These are phyloP conservation scores for Pisolithus albus DNA, from an alignment of 768 basidiomycete species.

Conservation along the genomic window DNA sequence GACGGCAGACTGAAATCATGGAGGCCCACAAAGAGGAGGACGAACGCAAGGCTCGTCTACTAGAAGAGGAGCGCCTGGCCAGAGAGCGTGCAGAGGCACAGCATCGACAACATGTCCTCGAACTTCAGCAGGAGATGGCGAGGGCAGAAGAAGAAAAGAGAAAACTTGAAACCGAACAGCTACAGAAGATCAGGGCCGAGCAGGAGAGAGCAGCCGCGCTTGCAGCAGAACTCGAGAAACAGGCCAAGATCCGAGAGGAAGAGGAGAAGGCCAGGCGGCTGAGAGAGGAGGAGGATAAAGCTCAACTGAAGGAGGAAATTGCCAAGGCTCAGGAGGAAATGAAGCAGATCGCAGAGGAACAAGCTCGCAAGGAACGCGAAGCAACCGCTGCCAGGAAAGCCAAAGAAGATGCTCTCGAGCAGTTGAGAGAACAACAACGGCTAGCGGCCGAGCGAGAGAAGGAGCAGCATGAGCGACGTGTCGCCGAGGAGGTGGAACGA, in stretches of 20 bases:
- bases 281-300: constrained; percentile 24
- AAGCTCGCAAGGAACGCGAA: constrained; percentile 21
- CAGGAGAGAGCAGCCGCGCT: constrained; percentile 25
- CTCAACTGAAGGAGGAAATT: constrained; percentile 24
- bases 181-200: constrained; percentile 19
- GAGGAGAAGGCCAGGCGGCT: constrained; percentile 17
- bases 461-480: constrained; percentile 17
- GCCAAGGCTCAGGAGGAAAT: constrained; percentile 21
- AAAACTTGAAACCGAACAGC: constrained; percentile 17
- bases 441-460: constrained; percentile 18
- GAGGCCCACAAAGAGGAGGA: constrained; percentile 21
- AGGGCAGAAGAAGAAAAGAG: constrained; percentile 20
- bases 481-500: constrained; percentile 22
- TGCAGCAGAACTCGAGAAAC: constrained; percentile 24
- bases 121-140: constrained; percentile 21
- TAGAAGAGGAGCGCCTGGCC: constrained; percentile 27
- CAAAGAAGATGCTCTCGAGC: constrained; percentile 20
- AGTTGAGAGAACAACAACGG: constrained; percentile 18
- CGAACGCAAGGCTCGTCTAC: constrained; percentile 20
- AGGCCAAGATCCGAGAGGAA: constrained; percentile 18
- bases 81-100: constrained; percentile 21
- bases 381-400: constrained; percentile 17
- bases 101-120: constrained; percentile 25
- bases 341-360: constrained; percentile 17
- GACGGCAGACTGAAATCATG: constrained; percentile 23